Evolutionary conservation across 73 alveolate species (phyloP), one percentile per base, ranked within the genome.

Genomic region (Blepharisma stoltei): DNA sequence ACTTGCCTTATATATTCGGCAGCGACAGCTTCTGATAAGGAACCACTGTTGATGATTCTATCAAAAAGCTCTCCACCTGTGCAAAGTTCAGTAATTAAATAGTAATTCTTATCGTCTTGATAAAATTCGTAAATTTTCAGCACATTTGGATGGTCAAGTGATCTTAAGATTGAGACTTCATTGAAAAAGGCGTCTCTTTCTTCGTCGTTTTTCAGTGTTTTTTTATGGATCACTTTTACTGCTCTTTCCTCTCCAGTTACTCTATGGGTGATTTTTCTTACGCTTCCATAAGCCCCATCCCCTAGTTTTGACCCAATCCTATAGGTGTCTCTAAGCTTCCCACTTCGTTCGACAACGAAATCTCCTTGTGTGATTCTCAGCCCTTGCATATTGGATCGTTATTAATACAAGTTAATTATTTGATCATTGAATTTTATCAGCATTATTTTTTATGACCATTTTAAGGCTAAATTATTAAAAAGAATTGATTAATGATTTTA

Each of bases 11-110:
- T 90, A 38, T 83, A 54, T 37, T 68, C 60, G 25, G 92, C 92
- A 7, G 92, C 89, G 20, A 83, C 80, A 49, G 81, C 78, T 69
- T 90, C 97, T 23, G 84, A 82, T 14, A 83, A 83, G 5, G 83
- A 54, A n/a, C 90, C 83, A 53, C 81, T 70, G 54, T 88, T 81
- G 25, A 54, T 27, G 78, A 90, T 79, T 70, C 89, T 87, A 60
- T 90, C 92, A n/a, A 83, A 80, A 53, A 90, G 86, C 48, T 90
- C 97, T 5, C 97, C 97, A 71, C 92, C 97, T 8, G 87, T 1
- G 88, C 87, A n/a, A 89, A 78, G 69, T 82, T 91, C 97, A 77
- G 85, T 85, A 25, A 91, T 81, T 37, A 91, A 67, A 77, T 91
- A 91, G 55, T 70, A 83, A 75, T 86, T 86, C 79, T 88, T 82